Evolutionary conservation across 768 basidiomycete genomes (phyloP), one percentile per base, ranked within the genome.

Genomic region (Russula dissimulans): DNA sequence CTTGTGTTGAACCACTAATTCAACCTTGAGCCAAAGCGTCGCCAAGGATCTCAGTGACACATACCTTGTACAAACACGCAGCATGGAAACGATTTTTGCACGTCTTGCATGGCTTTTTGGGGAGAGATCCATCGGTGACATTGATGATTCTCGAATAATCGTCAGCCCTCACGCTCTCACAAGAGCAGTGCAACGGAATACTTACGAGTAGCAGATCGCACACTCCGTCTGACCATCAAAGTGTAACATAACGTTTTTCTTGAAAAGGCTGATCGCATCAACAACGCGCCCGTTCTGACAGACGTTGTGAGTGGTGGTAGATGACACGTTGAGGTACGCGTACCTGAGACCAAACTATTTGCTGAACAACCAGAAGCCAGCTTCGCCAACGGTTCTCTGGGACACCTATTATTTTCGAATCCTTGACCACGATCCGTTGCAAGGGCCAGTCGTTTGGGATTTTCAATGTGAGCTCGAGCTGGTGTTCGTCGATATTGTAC

Each of bases 211-310:
- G 68, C 93, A 95, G 61, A 99, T 97, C 1, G 95, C 91, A 71
- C 97, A 99, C 67, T 95, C 93, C 3, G 90, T 89, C 70, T 94
- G 88, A 6, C 95, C 95, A 64, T 95, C 91, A 68, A 98, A 99
- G 71, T 98, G 92, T 18, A 90, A 78, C 0, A 84, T 78, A 46
- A 95, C 93, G 69, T 97, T 98, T 73, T 89, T 91, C 74, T 94
- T 95, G 81, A 97, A 98, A 60, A 95, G 74, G 5, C 81, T 79
- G 18, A 98, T 71, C 0, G 90, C 94, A 69, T 98, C 97, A 10
- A 90, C 78, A 32, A 99, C 86, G 51, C 86, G 81, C 6, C 95
- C 94, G 66, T 93, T 94, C 94, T 97, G 69, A 32, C 1, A 6
- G 18, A 41, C 18, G 36, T 38, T 12, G 4, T 38, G 5, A 4